A percentile compares a stretch with the other conserved stretches of the same genome.
These are phyloP conservation scores for Fusarium nodosum DNA, from an alignment of 2,329 filamentous ascomycete species.

Conservation along the genomic window DNA sequence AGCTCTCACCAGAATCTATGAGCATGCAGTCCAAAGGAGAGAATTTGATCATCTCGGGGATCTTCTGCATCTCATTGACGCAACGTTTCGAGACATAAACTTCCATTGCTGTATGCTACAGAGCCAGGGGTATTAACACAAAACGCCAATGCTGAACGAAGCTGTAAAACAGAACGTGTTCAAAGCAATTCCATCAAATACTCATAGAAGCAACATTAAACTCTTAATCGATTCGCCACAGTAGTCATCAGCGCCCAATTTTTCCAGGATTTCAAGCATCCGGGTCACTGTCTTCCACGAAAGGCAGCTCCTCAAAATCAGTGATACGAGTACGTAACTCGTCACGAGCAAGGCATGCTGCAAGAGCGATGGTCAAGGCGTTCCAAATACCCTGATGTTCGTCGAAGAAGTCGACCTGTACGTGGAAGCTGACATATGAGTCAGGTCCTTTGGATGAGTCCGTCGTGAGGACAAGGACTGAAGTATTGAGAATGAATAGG, in stretches of 20 bases:
- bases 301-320: constrained; percentile 54
- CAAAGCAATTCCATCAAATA: constrained; percentile 8
- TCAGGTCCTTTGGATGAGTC: constrained; percentile 56
- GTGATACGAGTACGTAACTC: constrained; percentile 53
- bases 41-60: neutral
- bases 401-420: constrained; percentile 58
- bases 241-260: neutral
- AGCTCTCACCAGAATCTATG: constrained; percentile 41
- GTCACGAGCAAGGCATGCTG: constrained; percentile 58
- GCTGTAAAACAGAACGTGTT: constrained; percentile 21
- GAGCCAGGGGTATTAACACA: constrained; percentile 11
- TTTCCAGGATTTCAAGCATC: constrained; percentile 51
- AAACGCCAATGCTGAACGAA: constrained; percentile 6
- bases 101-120: constrained; percentile 9
- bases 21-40: neutral
- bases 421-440: constrained; percentile 59
- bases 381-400: constrained; percentile 61
- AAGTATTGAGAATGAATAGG: constrained; percentile 58
- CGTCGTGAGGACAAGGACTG: constrained; percentile 57
- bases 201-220: neutral
- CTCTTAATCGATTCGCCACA: neutral
- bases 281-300: constrained; percentile 55
- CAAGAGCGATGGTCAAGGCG: constrained; percentile 59
- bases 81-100: neutral
- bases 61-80: neutral